These are phyloP conservation scores for Phytopythium aichiense DNA, from an alignment of 352 stramenopile genomes.

Conservation along the genomic window DNA sequence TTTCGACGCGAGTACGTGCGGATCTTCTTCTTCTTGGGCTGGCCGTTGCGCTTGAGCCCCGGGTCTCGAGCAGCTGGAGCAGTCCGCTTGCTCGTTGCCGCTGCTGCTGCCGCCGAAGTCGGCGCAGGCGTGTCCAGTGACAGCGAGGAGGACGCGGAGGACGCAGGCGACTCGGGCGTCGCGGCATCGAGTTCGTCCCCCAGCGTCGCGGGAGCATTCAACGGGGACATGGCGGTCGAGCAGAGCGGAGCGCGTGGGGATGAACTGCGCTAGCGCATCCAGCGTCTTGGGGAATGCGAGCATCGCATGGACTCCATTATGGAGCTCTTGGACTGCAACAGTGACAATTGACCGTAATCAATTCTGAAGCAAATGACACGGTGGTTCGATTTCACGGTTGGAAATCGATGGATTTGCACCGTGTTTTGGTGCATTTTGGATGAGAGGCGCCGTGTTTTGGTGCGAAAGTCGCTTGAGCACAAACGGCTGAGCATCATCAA, in stretches of 20 bases:
- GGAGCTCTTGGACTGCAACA: too few species aligned
- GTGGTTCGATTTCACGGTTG: neutral
- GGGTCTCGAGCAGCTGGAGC: neutral
- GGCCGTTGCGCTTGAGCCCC: constrained; percentile 2
- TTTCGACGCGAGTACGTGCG: constrained; percentile 26
- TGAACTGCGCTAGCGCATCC: neutral
- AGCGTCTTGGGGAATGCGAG: neutral
- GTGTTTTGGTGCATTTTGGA: neutral
- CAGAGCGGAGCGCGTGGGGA: neutral
- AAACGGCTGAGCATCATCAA: neutral
- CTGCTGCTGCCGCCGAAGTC: neutral
- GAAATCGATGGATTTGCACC: neutral
- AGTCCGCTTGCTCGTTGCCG: neutral
- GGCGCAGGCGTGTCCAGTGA: neutral
- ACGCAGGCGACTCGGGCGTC: neutral
- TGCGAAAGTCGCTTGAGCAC: neutral
- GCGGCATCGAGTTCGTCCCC: neutral
- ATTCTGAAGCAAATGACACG: neutral
- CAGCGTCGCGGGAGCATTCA: neutral
- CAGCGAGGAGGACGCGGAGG: neutral
- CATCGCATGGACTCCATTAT: neutral
- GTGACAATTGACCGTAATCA: neutral
- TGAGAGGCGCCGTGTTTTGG: neutral
- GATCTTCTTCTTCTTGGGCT: constrained; percentile 13
- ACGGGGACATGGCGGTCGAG: neutral